These are phyloP conservation scores for Paraphoma chrysanthemicola DNA, from an alignment of 2,329 filamentous ascomycete species.

Conservation along the genomic window DNA sequence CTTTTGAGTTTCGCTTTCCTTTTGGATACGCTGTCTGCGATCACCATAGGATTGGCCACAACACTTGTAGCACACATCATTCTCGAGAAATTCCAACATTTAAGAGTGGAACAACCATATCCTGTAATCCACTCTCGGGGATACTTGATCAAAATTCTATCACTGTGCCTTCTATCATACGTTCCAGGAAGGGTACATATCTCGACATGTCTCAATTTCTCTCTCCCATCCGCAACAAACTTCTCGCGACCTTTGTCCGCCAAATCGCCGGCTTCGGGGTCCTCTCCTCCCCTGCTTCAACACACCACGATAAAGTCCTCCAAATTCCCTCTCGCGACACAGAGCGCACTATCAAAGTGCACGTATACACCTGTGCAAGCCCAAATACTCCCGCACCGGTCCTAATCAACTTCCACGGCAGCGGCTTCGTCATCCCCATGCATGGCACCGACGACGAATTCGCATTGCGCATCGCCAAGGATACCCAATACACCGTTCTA, in stretches of 20 bases:
- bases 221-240: neutral
- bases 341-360: conserved; percentile 20
- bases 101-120: no score
- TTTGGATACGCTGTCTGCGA: no score
- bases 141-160: no score
- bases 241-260: neutral
- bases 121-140: no score
- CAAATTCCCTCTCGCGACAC: conserved; percentile 28
- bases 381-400: conserved; percentile 24
- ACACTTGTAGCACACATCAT: no score
- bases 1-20: no score
- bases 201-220: neutral
- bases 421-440: conserved; percentile 42
- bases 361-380: conserved; percentile 24
- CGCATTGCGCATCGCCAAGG: conserved; percentile 42
- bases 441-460: conserved; percentile 51
- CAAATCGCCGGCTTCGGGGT: neutral
- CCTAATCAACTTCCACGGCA: conserved; percentile 45
- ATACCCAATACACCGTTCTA: conserved; percentile 39
- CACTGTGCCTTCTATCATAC: no score
- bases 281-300: neutral
- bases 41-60: no score
- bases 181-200: no score
- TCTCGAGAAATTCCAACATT: no score
- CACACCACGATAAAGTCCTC: conserved; percentile 1